Conservation (phyloP, 2,329 filamentous ascomycete species). For the Periconia digitata region DNA sequence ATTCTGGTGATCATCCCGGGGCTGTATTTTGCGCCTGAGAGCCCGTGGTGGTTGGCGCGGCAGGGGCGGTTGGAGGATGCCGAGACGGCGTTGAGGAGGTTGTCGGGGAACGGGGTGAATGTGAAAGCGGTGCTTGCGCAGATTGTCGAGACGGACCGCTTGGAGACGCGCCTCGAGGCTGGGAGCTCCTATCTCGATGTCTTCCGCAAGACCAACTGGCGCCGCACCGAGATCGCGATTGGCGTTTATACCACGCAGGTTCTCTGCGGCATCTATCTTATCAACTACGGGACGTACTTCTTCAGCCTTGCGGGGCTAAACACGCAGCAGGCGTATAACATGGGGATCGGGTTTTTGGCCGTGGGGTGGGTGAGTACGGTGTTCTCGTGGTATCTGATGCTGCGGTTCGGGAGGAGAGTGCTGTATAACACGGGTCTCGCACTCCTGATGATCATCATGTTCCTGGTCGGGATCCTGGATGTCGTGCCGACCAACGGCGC, state of each 20-base stretch:
- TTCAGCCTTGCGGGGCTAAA: slow-evolving; percentile 45
- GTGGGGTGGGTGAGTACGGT: slow-evolving; percentile 75
- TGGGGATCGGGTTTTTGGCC: slow-evolving; percentile 55
- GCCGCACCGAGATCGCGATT: slow-evolving; percentile 68
- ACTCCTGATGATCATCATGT: slow-evolving; percentile 61
- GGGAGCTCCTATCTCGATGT: slow-evolving; percentile 77
- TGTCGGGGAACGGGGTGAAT: slow-evolving; percentile 56
- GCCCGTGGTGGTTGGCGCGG: slow-evolving; percentile 75
- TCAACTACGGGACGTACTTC: slow-evolving; percentile 49
- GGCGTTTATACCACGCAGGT: slow-evolving; percentile 49
- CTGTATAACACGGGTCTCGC: slow-evolving; percentile 68
- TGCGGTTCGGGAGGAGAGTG: slow-evolving; percentile 70
- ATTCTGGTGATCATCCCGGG: slow-evolving; percentile 64
- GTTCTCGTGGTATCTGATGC: slow-evolving; percentile 77
- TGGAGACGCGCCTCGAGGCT: slow-evolving; percentile 59
- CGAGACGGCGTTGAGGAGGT: slow-evolving; percentile 63
- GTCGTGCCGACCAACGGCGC: slow-evolving; percentile 48
- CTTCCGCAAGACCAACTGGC: slow-evolving; percentile 71
- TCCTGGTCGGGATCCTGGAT: slow-evolving; percentile 79
- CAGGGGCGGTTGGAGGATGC: slow-evolving; percentile 65
- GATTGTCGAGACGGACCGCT: slow-evolving; percentile 81
- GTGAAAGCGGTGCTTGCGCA: slow-evolving; percentile 67
- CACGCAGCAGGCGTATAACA: slow-evolving; percentile 40
- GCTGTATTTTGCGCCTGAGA: slow-evolving; percentile 68
- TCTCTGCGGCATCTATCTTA: slow-evolving; percentile 45